These are phyloP conservation scores for Auriscalpium vulgare DNA, from an alignment of 768 basidiomycete species.

Conservation along the genomic window DNA sequence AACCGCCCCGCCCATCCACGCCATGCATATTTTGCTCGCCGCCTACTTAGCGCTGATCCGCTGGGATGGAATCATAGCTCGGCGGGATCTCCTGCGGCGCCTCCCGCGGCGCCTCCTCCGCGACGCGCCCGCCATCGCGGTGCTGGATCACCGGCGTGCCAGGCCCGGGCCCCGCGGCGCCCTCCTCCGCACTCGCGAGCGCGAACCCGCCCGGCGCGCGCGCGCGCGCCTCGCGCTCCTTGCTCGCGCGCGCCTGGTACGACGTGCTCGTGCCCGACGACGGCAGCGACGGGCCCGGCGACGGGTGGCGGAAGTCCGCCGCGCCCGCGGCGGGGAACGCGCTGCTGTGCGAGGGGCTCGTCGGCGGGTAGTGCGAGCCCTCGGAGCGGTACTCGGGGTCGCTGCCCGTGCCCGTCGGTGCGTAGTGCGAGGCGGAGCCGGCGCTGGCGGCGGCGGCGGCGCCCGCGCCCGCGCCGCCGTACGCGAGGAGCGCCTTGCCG, in stretches of 20 bases:
- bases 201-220: slow-evolving; percentile 10
- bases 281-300: neutral
- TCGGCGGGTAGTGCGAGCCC: slow-evolving; percentile 12
- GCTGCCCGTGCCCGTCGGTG: neutral
- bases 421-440: neutral
- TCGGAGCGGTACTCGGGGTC: slow-evolving; percentile 5
- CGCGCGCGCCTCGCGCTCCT: slow-evolving; percentile 23
- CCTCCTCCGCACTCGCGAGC: slow-evolving; percentile 18
- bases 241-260: slow-evolving; percentile 8
- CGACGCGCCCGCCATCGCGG: slow-evolving; percentile 20
- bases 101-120: neutral
- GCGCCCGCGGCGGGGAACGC: neutral
- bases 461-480: slow-evolving; percentile 12
- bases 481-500: slow-evolving; percentile 16
- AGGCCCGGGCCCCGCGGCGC: neutral
- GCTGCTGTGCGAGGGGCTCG: neutral
- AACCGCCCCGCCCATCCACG: no score
- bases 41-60: slow-evolving; percentile 12
- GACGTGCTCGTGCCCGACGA: slow-evolving; percentile 2
- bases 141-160: slow-evolving; percentile 20
- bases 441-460: neutral
- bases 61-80: slow-evolving; percentile 24
- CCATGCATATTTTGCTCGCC: no score
- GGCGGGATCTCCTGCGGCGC: slow-evolving; percentile 22
- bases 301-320: neutral